Evolutionary conservation across 441 rosid genomes (phyloP), one percentile per base, ranked within the genome.

Genomic region (Aquilaria agallochum): DNA sequence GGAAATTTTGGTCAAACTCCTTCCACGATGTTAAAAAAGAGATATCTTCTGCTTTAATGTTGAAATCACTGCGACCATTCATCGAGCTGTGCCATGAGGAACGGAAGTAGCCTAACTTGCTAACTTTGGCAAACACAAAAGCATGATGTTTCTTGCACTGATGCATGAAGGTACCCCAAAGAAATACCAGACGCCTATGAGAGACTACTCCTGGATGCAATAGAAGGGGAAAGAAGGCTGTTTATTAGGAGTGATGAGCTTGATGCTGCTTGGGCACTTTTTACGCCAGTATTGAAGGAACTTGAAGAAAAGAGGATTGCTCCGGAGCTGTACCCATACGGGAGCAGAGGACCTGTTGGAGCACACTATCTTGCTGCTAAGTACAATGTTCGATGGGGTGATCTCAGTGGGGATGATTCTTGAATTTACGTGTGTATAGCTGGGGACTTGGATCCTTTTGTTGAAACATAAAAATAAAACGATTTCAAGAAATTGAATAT

Each of bases 241-340:
- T 94, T 90, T 69, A 94, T 89, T 33, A 77, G 96, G 65, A 94
- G 97, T 52, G 98, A 94, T 53, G 98, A 94, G 84, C 89, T 94
- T 2, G 86, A 90, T 72, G 96, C 98, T 62, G 96, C 96, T 9
- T 90, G 98, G 97, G 70, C 79, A 56, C 62, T 94, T 42, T 94
- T 94, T 67, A 87, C 96, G 20, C 98, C 97, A 42, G 65, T 80
- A 68, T 72, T 93, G 67, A 85, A 80, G 73, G 90, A 90, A 59
- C 85, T 93, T 0, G 93, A 90, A 59, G 74, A 71, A 47, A 87
- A 71, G 81, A 93, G 76, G 75, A 84, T 87, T 31, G 78, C 56
- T 10, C 98, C 95, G 1, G 98, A 93, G 74, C 86, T 90, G 34
- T 90, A 90, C 60, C 96, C 95, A 3, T 83, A 87, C 36, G 98